Evolutionary conservation across 306 rosid species (phyloP).

Genomic region (Malus domestica): DNA sequence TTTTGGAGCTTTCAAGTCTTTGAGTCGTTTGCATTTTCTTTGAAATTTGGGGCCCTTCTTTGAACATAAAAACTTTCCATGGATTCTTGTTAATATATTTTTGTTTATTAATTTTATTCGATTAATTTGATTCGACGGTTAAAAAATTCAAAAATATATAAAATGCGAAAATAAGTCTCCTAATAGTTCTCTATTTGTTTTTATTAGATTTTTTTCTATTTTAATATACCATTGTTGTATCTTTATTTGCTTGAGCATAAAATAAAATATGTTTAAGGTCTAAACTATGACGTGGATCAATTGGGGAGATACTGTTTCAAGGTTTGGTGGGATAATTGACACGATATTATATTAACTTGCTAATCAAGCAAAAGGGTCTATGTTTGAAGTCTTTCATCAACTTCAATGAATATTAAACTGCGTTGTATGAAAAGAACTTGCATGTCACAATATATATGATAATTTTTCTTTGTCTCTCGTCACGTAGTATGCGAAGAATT

Average conservation of each 20-base stretch:
- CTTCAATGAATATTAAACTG: too few relatives aligned
- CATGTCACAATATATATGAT: background rate
- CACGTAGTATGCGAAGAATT: background rate
- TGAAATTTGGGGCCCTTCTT: background rate
- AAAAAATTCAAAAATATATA: too few relatives aligned
- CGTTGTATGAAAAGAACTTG: background rate
- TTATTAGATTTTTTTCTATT: background rate
- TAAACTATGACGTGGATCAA: background rate
- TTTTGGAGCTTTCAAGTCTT: background rate
- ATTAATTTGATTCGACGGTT: too few relatives aligned
- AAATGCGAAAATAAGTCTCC: too few relatives aligned
- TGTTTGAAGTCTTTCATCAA: background rate
- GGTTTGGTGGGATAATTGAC: background rate
- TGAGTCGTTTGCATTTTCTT: background rate
- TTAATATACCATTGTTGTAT: background rate
- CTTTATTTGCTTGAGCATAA: background rate
- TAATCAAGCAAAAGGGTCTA: background rate
- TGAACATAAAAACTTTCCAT: background rate
- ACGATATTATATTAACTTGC: background rate
- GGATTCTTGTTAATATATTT: too few relatives aligned
- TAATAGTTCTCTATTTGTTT: background rate
- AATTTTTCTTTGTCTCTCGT: too few relatives aligned
- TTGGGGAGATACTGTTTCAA: background rate
- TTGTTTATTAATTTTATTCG: too few relatives aligned
- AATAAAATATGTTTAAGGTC: background rate